These are phyloP conservation scores for Aspergillus sp. DNA, from an alignment of 2,329 filamentous ascomycete genomes.

Conservation along the genomic window DNA sequence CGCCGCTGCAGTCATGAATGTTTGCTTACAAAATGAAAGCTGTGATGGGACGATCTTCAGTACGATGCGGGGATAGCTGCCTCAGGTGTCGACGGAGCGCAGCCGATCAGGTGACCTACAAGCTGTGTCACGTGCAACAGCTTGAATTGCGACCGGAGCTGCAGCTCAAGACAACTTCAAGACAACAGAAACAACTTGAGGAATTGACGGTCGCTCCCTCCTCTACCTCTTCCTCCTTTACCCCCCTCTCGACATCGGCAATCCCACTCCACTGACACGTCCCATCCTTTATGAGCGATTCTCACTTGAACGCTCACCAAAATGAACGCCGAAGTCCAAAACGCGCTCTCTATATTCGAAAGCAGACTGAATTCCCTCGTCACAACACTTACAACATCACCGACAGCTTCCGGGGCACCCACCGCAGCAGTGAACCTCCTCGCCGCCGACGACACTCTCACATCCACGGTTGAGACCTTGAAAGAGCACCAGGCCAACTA, in stretches of 20 bases:
- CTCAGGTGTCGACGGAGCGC: not conserved
- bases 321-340: constrained; percentile 44
- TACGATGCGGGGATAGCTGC: not conserved
- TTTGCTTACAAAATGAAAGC: no score
- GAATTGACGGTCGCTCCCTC: no score
- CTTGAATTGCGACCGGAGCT: no score
- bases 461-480: constrained; percentile 42
- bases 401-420: constrained; percentile 44
- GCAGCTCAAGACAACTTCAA: no score
- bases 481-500: constrained; percentile 48
- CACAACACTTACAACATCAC: constrained; percentile 43
- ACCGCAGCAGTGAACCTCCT: constrained; percentile 42
- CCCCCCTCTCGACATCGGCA: no score
- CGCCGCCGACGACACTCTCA: constrained; percentile 43
- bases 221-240: no score
- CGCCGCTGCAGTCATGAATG: no score
- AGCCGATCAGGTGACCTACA: not conserved
- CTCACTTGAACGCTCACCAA: constrained; percentile 8
- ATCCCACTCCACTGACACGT: no score
- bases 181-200: no score
- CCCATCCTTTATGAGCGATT: not conserved
- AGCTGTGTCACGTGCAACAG: not conserved
- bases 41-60: not conserved
- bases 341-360: constrained; percentile 42
- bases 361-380: constrained; percentile 44